Evolutionary conservation across 2,329 filamentous ascomycete genomes (phyloP).

Genomic region (Pseudogymnoascus sp.): DNA sequence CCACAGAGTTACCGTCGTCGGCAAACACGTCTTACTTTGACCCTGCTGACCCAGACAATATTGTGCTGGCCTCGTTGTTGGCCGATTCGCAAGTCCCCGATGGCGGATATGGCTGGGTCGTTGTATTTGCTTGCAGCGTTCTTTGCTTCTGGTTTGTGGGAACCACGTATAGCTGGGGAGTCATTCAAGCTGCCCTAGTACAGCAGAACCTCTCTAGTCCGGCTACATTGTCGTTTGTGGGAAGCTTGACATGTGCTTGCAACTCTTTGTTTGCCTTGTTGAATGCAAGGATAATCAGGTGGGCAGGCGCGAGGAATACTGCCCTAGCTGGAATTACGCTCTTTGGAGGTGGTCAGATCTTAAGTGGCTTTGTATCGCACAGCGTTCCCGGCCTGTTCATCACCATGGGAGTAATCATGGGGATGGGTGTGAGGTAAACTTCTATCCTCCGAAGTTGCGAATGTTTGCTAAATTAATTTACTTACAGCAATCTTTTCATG

Average conservation of each 20-base stretch:
- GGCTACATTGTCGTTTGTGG: conserved; percentile 50
- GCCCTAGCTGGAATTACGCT: conserved; percentile 42
- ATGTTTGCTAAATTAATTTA: not conserved
- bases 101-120: conserved; percentile 48
- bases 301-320: conserved; percentile 40
- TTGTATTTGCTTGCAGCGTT: conserved; percentile 42
- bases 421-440: conserved; percentile 35
- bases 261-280: conserved; percentile 44
- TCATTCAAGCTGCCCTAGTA: conserved; percentile 50
- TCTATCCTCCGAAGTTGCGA: not conserved
- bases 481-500: conserved; percentile 20
- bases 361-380: conserved; percentile 38
- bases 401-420: conserved; percentile 39
- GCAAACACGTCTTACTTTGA: conserved; percentile 15
- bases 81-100: conserved; percentile 42
- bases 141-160: conserved; percentile 50
- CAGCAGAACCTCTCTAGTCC: conserved; percentile 39
- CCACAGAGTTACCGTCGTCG: not conserved
- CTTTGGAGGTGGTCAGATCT: conserved; percentile 41
- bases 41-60: conserved; percentile 23
- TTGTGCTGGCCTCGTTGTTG: conserved; percentile 36
- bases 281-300: conserved; percentile 42
- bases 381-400: conserved; percentile 41
- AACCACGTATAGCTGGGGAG: conserved; percentile 50
- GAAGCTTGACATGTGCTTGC: conserved; percentile 42